phyloP scores from a whole-genome alignment of 164 flowering plant species.

The Annona cherimola region DNA sequence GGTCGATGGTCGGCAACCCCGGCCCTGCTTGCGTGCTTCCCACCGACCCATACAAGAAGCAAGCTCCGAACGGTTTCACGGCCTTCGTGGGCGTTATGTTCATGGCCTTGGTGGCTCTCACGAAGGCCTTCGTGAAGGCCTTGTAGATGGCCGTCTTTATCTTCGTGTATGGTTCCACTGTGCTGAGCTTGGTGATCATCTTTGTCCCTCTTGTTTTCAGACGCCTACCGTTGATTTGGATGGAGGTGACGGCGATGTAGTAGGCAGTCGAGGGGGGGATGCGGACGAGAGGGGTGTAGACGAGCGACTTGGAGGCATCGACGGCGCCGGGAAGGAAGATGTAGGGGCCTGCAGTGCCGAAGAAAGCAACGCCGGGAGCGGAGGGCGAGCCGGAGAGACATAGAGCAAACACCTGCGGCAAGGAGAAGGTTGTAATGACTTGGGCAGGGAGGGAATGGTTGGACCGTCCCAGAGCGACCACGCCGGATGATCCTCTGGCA shows the following conservation, averaged over 20 bases:
- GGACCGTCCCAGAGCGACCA: constrained; percentile 14
- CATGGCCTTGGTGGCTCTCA: constrained; percentile 1
- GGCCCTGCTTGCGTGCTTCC: constrained; percentile 17
- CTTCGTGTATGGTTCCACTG: constrained; percentile 39
- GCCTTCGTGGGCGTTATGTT: not conserved
- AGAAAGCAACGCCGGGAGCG: constrained; percentile 13
- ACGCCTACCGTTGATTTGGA: constrained; percentile 10
- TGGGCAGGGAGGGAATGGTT: constrained; percentile 13
- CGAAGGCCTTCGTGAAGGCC: constrained; percentile 26
- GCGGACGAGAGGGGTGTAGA: constrained; percentile 20
- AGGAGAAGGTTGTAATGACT: constrained; percentile 6
- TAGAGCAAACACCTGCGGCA: constrained; percentile 12
- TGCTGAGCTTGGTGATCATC: constrained; percentile 40
- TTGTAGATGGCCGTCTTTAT: constrained; percentile 37
- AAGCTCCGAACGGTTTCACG: constrained; percentile 22
- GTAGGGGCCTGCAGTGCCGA: constrained; percentile 15
- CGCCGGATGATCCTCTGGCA: constrained; percentile 9
- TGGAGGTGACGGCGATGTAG: constrained; percentile 14
- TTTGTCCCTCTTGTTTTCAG: constrained; percentile 9
- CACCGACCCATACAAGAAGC: constrained; percentile 25
- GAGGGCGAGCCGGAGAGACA: constrained; percentile 4
- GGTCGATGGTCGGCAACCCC: constrained; percentile 34
- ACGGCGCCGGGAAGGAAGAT: constrained; percentile 6
- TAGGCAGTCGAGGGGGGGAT: constrained; percentile 23
- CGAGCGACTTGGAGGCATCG: constrained; percentile 16